A percentile compares a stretch with the other conserved stretches of the same genome.
phyloP scores from a whole-genome alignment of 2,329 filamentous ascomycete genomes.

The Neofusicoccum sp. region DNA sequence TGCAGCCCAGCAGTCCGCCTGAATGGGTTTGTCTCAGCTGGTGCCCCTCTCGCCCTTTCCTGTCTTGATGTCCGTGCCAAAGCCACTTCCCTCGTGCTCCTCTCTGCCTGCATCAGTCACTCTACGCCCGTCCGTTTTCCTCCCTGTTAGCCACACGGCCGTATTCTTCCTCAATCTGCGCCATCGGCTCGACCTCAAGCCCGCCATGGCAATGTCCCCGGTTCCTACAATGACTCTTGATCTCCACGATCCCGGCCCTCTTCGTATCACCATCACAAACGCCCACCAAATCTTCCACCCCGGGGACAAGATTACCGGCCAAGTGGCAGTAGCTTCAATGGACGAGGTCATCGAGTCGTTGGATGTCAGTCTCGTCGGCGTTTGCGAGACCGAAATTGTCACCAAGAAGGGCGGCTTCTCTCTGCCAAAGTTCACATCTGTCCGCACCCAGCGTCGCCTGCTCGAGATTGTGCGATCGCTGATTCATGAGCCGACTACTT shows the following conservation, averaged over 20 bases:
- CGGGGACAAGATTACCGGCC: neutral
- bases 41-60: neutral
- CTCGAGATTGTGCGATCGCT: neutral
- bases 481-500: constrained; percentile 7
- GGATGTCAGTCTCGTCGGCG: constrained; percentile 32
- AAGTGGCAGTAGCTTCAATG: neutral
- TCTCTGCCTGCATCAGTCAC: neutral
- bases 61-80: no score
- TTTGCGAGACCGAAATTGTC: constrained; percentile 35
- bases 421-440: neutral
- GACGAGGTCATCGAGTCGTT: constrained; percentile 21
- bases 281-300: neutral
- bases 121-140: no score
- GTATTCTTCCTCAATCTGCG: neutral
- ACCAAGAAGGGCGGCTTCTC: constrained; percentile 27
- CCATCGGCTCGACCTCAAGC: neutral
- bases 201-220: neutral
- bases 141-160: neutral
- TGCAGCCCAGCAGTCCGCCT: no score
- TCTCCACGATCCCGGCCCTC: neutral
- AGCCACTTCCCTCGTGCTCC: neutral
- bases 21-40: no score
- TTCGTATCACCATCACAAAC: neutral
- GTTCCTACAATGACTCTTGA: neutral
- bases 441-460: neutral